Evolutionary conservation across 75 land plant species (phyloP).

Genomic region (Pseudotsuga menziesii): DNA sequence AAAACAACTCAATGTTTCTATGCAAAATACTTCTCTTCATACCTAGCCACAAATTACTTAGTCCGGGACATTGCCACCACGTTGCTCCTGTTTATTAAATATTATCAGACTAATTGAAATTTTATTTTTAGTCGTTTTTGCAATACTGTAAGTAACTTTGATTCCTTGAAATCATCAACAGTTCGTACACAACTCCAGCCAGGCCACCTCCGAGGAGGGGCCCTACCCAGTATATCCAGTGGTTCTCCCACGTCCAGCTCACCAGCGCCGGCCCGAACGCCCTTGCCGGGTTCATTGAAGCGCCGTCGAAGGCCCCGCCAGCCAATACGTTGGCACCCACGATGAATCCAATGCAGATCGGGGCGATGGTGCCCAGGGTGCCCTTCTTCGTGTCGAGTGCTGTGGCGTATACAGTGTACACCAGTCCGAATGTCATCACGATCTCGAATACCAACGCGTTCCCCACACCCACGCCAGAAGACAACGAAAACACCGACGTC

Average conservation of each 20-base stretch:
- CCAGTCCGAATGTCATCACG: slow-evolving; percentile 53
- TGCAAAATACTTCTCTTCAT: too few relatives aligned
- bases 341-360: slow-evolving; percentile 53
- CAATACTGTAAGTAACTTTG: too few relatives aligned
- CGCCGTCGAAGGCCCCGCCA: slow-evolving; percentile 65
- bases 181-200: slow-evolving; percentile 56
- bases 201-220: slow-evolving; percentile 67
- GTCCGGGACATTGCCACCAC: too few relatives aligned
- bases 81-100: too few relatives aligned
- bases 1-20: too few relatives aligned
- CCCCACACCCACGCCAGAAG: slow-evolving; percentile 29
- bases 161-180: slow-evolving; percentile 27
- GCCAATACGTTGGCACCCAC: slow-evolving; percentile 58
- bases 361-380: slow-evolving; percentile 37
- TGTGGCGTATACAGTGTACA: slow-evolving; percentile 47
- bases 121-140: too few relatives aligned
- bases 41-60: too few relatives aligned
- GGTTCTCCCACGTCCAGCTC: slow-evolving; percentile 49
- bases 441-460: slow-evolving; percentile 42
- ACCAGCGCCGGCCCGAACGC: slow-evolving; percentile 61
- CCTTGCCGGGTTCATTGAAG: slow-evolving; percentile 61
- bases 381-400: slow-evolving; percentile 58
- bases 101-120: too few relatives aligned
- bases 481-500: slow-evolving; percentile 16
- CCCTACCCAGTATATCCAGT: slow-evolving; percentile 81